Percentiles rank a stretch among this genome's conserved stretches.
Evolutionary conservation across 2,329 filamentous ascomycete species (phyloP).

Genomic region (Phialocephala sp.): DNA sequence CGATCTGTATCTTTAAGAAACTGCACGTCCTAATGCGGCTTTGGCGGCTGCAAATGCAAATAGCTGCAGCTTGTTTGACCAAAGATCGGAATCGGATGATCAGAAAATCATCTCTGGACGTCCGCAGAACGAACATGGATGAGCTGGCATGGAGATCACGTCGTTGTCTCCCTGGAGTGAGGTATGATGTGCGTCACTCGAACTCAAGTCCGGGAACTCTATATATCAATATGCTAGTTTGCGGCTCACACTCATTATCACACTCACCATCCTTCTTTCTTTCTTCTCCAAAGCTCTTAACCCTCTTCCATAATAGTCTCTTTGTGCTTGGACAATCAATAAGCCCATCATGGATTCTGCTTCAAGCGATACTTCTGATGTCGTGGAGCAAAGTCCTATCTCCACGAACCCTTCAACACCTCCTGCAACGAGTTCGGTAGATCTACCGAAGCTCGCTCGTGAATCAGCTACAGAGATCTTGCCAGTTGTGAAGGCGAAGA

Average conservation of each 20-base stretch:
- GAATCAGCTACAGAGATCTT: constrained; percentile 7
- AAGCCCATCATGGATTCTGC: constrained; percentile 15
- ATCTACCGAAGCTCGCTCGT: constrained; percentile 10
- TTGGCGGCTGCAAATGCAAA: background rate
- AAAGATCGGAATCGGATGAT: background rate
- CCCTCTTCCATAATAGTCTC: background rate
- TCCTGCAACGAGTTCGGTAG: background rate
- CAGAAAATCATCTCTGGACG: background rate
- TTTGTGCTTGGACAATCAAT: constrained; percentile 3
- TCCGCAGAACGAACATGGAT: background rate
- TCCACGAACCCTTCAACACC: constrained; percentile 15
- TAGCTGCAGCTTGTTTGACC: constrained; percentile 3
- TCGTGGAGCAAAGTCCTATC: constrained; percentile 6
- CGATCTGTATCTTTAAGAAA: constrained; percentile 6
- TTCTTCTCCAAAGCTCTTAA: background rate
- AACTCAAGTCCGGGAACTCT: background rate
- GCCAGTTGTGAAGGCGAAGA: constrained; percentile 8
- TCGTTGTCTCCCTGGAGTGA: background rate
- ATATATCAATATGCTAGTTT: constrained; percentile 5
- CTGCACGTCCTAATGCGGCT: constrained; percentile 1
- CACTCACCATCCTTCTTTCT: background rate
- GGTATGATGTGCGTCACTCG: background rate
- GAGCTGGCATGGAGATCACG: background rate
- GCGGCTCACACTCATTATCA: background rate
- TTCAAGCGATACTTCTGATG: constrained; percentile 13